Base-by-base conservation (phyloP, 2,329 filamentous ascomycete species). In the Fusarium sp. region DNA sequence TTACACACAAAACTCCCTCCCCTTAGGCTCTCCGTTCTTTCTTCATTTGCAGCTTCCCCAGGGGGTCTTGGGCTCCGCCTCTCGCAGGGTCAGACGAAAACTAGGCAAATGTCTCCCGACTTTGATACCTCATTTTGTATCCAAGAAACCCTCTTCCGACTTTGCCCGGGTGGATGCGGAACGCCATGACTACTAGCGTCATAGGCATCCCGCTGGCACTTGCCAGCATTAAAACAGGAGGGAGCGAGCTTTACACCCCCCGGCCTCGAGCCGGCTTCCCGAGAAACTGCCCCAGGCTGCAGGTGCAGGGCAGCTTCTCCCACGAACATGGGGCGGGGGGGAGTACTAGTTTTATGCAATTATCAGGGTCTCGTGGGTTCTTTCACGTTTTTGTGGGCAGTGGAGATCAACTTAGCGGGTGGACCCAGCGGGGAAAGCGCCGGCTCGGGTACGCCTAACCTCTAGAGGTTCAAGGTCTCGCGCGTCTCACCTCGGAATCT, bases 391-490 rank as follows among this genome's bases (percentile, higher is more conserved):
- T 14, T 14, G 49, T 46, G 35, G 55, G 35, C 44, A 21, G 44
- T 49, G 56, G 53, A 41, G 46, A 56, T 59, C 36, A 23, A 14
- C 7, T 13, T 31, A 31, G 29, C 9, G 33, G 31, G 23, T 51
- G 56, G 56, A 43, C 56, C 29, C 50, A 53, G 36, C 49, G 57
- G 61, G 60, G 58, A 57, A 63, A 42, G 58, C 47, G 49, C 33
- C 38, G 45, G 47, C 61, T 70, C 67, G 65, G 67, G 65, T 67
- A 57, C 67, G 65, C 67, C 67, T 69, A 68, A 70, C 67, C 67
- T 69, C 67, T 70, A 70, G 63, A 65, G 67, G 67, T 67, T 69
- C 67, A 60, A 68, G 67, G 67, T 70, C 60, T 68, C 58, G 42
- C 55, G 51, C 49, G 66, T 61, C 63, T 67, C 66, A 69, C 66